These are phyloP conservation scores for Excoecaria cochinchinensis DNA, from an alignment of 345 rosid genomes.

Conservation along the genomic window DNA sequence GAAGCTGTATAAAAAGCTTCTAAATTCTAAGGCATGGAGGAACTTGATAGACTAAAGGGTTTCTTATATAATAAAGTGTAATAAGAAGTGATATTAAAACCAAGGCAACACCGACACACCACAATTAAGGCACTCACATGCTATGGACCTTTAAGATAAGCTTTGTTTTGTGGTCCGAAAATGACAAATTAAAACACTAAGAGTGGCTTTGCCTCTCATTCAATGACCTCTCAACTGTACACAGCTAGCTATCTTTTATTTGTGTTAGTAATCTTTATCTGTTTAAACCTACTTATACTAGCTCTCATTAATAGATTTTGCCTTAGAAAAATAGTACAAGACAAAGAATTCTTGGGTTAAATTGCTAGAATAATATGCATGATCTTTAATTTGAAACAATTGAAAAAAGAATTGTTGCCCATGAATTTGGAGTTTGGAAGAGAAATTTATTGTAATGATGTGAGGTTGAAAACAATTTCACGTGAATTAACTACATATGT, in stretches of 20 bases:
- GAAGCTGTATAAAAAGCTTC: conserved; percentile 18
- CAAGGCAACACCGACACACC: conserved; percentile 18
- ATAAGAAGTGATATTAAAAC: background rate
- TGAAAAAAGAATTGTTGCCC: background rate
- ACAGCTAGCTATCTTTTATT: conserved; percentile 20
- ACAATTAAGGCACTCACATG: conserved; percentile 37
- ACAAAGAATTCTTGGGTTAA: background rate
- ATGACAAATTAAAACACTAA: conserved; percentile 1
- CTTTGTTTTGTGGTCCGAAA: conserved; percentile 12
- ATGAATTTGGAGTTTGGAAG: background rate
- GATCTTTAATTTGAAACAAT: background rate
- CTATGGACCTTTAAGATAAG: conserved; percentile 25
- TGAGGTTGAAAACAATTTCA: conserved; percentile 2
- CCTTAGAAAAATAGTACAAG: background rate
- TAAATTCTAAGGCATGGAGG: background rate
- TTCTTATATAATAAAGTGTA: conserved; percentile 10
- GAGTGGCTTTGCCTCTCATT: conserved; percentile 17
- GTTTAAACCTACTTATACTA: conserved; percentile 25
- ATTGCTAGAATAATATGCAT: background rate
- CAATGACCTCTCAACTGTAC: conserved; percentile 40
- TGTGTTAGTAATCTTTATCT: background rate
- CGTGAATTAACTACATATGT: conserved; percentile 12
- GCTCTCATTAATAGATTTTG: conserved; percentile 22
- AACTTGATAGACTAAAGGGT: background rate
- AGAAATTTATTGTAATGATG: background rate